Percentiles rank a stretch among this genome's conserved stretches.
Evolutionary conservation across 345 rosid genomes (phyloP).

Genomic region (Pelargonium nanum): DNA sequence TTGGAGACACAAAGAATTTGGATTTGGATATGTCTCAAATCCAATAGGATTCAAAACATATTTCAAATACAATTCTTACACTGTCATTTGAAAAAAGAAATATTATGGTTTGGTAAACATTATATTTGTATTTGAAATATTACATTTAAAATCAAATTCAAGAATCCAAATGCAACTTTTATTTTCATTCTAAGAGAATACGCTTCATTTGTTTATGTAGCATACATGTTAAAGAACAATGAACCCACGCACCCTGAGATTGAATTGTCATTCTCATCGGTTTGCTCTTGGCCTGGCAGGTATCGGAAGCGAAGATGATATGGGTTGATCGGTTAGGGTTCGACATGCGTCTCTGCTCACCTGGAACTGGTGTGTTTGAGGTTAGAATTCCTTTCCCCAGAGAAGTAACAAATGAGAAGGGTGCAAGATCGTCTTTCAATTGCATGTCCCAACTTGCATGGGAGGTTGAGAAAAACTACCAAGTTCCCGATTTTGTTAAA

Average conservation of each 20-base stretch:
- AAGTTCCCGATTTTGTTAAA: conserved; percentile 41
- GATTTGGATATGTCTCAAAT: no score
- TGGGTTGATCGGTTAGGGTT: conserved; percentile 89
- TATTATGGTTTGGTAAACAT: no score
- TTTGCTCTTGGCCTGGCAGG: conserved; percentile 31
- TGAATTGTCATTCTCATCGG: conserved; percentile 2
- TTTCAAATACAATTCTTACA: no score
- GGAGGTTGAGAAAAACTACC: conserved; percentile 81
- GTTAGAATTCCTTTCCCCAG: conserved; percentile 79
- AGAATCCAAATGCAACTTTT: no score
- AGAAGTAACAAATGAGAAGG: conserved; percentile 78
- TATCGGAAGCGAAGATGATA: conserved; percentile 67
- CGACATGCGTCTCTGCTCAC: conserved; percentile 57
- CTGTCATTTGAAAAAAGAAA: no score
- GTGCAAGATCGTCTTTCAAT: conserved; percentile 82
- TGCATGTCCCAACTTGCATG: conserved; percentile 91
- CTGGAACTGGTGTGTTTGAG: conserved; percentile 40
- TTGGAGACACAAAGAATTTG: no score
- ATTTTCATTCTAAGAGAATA: not conserved
- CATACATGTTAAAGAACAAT: no score
- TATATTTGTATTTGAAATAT: no score
- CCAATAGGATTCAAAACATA: no score
- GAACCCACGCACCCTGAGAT: no score
- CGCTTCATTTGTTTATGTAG: not conserved
- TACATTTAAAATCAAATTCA: no score